phyloP scores from a whole-genome alignment of 2,329 filamentous ascomycete species.

The Aschersonia sp. region DNA sequence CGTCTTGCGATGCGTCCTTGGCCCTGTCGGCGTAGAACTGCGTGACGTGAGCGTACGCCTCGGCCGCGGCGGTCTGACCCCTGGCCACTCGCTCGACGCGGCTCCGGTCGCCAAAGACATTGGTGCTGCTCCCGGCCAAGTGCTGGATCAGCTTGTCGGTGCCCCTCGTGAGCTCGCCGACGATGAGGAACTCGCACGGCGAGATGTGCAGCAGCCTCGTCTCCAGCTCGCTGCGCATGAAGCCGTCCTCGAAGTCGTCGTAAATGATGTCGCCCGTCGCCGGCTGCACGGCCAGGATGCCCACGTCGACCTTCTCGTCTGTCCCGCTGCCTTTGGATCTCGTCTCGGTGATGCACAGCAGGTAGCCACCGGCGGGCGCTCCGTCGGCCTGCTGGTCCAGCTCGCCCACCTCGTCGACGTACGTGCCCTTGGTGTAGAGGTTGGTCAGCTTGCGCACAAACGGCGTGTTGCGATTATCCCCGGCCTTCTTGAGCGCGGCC shows the following conservation, averaged over 20 bases:
- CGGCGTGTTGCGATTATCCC: conserved; percentile 84
- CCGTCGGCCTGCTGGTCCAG: conserved; percentile 38
- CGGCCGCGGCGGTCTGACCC: conserved; percentile 66
- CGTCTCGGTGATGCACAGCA: conserved; percentile 84
- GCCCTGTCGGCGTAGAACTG: conserved; percentile 85
- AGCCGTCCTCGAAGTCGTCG: conserved; percentile 90
- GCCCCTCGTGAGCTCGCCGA: conserved; percentile 77
- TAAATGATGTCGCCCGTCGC: conserved; percentile 93
- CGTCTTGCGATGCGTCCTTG: conserved; percentile 43
- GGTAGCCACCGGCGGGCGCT: conserved; percentile 60
- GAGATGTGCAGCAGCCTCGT: conserved; percentile 91
- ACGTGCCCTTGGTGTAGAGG: conserved; percentile 95
- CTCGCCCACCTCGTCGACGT: conserved; percentile 84
- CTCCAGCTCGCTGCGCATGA: conserved; percentile 94
- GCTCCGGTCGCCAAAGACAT: conserved; percentile 82
- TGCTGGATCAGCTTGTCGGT: conserved; percentile 89
- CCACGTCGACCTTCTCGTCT: conserved; percentile 86
- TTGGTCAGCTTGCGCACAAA: conserved; percentile 91
- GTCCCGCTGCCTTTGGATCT: conserved; percentile 66
- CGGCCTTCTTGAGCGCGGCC: conserved; percentile 85
- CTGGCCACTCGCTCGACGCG: conserved; percentile 69
- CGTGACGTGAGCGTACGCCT: conserved; percentile 78
- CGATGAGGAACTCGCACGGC: conserved; percentile 86
- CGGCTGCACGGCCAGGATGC: conserved; percentile 86
- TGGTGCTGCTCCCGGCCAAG: conserved; percentile 76